These are phyloP conservation scores for Aureobasidium pullulans DNA, from an alignment of 2,329 filamentous ascomycete species.

Conservation along the genomic window DNA sequence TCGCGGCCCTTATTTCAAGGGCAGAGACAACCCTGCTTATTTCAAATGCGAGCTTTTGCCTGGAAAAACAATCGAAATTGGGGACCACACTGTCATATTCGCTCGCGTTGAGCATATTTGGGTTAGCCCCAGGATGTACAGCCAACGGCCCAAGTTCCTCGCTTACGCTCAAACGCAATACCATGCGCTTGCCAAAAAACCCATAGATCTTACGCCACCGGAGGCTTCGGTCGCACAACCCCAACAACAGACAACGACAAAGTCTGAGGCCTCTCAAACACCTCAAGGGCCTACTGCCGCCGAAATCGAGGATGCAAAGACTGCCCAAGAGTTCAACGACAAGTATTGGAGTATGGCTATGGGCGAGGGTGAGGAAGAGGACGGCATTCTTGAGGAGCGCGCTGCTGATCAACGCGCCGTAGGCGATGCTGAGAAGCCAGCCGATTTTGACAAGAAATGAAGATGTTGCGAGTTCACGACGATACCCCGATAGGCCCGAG, in stretches of 20 bases:
- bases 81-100: slow-evolving; percentile 42
- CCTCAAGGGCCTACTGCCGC: background rate
- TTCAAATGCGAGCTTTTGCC: slow-evolving; percentile 30
- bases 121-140: background rate
- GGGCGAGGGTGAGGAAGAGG: background rate
- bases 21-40: slow-evolving; percentile 20
- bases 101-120: slow-evolving; percentile 29
- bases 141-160: background rate
- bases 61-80: slow-evolving; percentile 33
- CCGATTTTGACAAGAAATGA: background rate
- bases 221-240: too few species aligned
- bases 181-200: background rate
- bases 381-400: background rate
- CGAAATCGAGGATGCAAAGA: background rate
- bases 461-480: too few species aligned
- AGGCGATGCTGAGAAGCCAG: background rate
- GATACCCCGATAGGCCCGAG: too few species aligned
- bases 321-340: background rate
- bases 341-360: background rate
- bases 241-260: too few species aligned
- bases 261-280: too few species aligned
- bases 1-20: background rate
- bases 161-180: background rate
- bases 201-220: too few species aligned
- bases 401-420: slow-evolving; percentile 2